These are phyloP conservation scores for Pestalotiopsis sp. DNA, from an alignment of 2,329 filamentous ascomycete genomes.

Conservation along the genomic window DNA sequence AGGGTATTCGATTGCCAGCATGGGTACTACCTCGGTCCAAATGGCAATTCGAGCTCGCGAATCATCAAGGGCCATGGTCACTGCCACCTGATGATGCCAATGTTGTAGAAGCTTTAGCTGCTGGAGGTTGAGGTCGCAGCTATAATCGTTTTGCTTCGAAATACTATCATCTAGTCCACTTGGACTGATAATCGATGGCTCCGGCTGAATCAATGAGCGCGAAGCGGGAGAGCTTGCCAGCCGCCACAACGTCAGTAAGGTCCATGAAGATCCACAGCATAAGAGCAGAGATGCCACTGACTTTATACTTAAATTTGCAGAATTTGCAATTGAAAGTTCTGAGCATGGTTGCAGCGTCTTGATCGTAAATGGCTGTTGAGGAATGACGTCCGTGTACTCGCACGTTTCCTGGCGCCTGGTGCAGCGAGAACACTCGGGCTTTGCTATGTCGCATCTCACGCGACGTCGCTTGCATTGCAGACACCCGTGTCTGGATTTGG, in stretches of 20 bases:
- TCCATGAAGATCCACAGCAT: too few species aligned
- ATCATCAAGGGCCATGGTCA: conserved; percentile 1
- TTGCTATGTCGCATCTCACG: neutral
- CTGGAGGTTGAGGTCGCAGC: neutral
- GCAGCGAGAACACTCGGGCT: neutral
- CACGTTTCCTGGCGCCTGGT: neutral
- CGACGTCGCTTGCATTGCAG: neutral
- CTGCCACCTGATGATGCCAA: neutral
- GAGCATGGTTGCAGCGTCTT: neutral
- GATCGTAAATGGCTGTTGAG: neutral
- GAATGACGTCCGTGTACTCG: neutral
- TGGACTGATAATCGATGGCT: neutral
- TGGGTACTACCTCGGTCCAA: neutral
- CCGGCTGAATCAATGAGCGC: neutral
- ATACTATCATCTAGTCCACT: neutral
- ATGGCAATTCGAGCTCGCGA: neutral
- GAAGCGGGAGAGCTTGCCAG: neutral
- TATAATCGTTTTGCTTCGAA: neutral
- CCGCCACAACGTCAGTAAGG: too few species aligned
- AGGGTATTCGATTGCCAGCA: neutral
- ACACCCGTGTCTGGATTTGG: neutral
- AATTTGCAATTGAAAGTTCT: neutral
- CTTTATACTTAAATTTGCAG: neutral
- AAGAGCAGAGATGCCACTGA: too few species aligned
- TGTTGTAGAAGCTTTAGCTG: neutral